Percentiles rank a stretch among this genome's conserved stretches.
These are phyloP conservation scores for Trichoderma atrobrunneum DNA, from an alignment of 2,329 filamentous ascomycete species.

Conservation along the genomic window DNA sequence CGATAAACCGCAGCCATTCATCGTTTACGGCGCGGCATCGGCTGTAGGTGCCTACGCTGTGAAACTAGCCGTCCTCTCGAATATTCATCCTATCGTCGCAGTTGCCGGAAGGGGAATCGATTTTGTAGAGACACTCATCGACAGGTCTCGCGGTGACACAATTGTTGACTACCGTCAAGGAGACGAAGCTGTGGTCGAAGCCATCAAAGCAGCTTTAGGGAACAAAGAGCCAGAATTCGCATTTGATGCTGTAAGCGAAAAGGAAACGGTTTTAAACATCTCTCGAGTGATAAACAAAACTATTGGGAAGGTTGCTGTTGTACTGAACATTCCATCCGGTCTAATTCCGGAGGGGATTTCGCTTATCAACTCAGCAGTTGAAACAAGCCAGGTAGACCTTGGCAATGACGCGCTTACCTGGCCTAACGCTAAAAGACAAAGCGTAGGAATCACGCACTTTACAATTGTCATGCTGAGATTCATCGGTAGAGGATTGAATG, in stretches of 20 bases:
- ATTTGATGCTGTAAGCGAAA: neutral
- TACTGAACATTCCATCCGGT: neutral
- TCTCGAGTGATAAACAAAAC: neutral
- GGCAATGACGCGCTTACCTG: neutral
- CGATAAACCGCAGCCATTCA: constrained; percentile 13
- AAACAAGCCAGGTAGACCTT: neutral
- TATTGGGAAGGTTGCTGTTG: neutral
- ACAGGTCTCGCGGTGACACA: constrained; percentile 22
- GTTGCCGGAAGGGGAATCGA: constrained; percentile 45
- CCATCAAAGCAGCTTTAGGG: neutral
- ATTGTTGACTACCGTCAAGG: constrained; percentile 25
- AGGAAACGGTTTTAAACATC: neutral
- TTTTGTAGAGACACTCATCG: constrained; percentile 21
- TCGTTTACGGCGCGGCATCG: constrained; percentile 51
- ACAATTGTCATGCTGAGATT: neutral
- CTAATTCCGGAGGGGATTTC: neutral
- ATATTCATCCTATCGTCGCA: constrained; percentile 58
- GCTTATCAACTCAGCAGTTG: neutral
- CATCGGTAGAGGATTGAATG: constrained; percentile 10
- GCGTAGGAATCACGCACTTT: neutral
- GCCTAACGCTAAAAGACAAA: neutral
- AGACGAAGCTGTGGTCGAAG: neutral
- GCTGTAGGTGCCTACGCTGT: constrained; percentile 57
- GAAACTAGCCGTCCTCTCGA: constrained; percentile 48
- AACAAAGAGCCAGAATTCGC: neutral